These are phyloP conservation scores for Colletotrichum sp. DNA, from an alignment of 2,329 filamentous ascomycete genomes.

Conservation along the genomic window DNA sequence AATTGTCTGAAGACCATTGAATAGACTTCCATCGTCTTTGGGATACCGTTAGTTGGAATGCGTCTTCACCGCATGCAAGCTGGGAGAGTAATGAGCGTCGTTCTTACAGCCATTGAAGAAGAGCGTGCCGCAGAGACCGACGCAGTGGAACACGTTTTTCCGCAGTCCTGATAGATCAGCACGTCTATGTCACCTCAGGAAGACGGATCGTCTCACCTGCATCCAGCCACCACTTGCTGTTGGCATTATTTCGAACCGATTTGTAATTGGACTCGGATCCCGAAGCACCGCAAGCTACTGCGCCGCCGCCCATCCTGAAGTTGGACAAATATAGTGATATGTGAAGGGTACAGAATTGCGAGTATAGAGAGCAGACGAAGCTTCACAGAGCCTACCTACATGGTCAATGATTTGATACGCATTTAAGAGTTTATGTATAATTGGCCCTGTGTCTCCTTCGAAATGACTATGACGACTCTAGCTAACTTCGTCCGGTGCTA, in stretches of 20 bases:
- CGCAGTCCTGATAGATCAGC: not conserved
- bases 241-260: not conserved
- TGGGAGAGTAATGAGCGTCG: not conserved
- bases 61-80: not conserved
- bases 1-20: not conserved
- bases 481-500: not conserved
- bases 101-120: not conserved
- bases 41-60: not conserved
- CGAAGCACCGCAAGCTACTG: not conserved
- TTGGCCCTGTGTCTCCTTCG: not conserved
- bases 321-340: not conserved
- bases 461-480: not conserved
- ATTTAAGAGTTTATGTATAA: not conserved
- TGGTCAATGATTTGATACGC: not conserved
- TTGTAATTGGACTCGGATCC: not conserved
- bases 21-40: not conserved
- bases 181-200: not conserved
- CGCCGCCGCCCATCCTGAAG: not conserved
- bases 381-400: not conserved
- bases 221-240: not conserved
- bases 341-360: rapidly evolving
- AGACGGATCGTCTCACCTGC: not conserved
- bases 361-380: not conserved
- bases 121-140: not conserved
- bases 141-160: not conserved